A percentile compares a stretch with the other conserved stretches of the same genome.
Conservation (phyloP, 192 early-diverging fungal species). For the Nowakowskiella sp. region DNA sequence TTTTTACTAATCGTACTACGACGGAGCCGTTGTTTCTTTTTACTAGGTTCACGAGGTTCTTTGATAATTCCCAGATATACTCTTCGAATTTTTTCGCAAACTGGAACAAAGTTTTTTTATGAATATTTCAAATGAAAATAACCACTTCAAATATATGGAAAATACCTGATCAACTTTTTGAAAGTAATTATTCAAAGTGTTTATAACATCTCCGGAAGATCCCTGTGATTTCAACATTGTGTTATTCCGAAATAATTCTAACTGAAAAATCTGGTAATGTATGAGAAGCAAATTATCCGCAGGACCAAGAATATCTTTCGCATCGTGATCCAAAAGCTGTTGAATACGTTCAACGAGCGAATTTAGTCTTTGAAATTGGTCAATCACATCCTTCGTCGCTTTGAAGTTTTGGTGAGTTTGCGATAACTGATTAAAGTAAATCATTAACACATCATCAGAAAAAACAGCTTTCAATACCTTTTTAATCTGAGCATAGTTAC, state of each 20-base stretch:
- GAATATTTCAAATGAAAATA: too few species aligned
- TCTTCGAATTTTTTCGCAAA: conserved; percentile 75
- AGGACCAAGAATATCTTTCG: conserved; percentile 52
- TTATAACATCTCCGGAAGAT: conserved; percentile 64
- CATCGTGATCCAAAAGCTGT: conserved; percentile 61
- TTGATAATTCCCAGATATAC: conserved; percentile 80
- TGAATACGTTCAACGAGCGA: conserved; percentile 66
- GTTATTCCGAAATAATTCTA: conserved; percentile 77
- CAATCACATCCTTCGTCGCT: conserved; percentile 74
- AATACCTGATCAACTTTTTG: conserved; percentile 65
- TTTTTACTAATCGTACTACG: conserved; percentile 86
- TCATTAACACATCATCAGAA: not conserved
- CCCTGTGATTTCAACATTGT: conserved; percentile 67
- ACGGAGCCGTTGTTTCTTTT: conserved; percentile 55
- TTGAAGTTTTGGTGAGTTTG: conserved; percentile 92
- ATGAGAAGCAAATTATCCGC: conserved; percentile 74
- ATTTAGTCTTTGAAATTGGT: conserved; percentile 82
- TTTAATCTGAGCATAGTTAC: conserved; percentile 84
- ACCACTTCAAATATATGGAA: too few species aligned
- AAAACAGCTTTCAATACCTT: conserved; percentile 43
- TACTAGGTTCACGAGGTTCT: conserved; percentile 70
- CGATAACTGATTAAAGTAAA: conserved; percentile 59
- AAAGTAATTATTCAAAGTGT: conserved; percentile 84
- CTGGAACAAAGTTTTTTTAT: too few species aligned
- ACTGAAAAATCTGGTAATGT: conserved; percentile 78